phyloP scores from a whole-genome alignment of 2,329 filamentous ascomycete species.

The Fusarium kyushuense region DNA sequence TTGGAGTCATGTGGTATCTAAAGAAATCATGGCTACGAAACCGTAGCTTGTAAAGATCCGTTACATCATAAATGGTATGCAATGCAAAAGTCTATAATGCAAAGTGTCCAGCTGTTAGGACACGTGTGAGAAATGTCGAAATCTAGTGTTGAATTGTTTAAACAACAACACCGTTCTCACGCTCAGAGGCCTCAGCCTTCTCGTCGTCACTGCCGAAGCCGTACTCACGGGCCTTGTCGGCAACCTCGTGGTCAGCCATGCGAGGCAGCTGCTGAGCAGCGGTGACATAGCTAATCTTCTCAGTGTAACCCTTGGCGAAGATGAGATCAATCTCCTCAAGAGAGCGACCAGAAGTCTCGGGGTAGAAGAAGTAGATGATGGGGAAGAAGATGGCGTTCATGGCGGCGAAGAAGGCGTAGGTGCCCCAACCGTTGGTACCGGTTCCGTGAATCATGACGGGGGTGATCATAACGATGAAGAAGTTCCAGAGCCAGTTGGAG shows the following conservation, averaged over 20 bases:
- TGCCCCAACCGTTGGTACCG: conserved; percentile 63
- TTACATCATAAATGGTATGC: conserved; percentile 9
- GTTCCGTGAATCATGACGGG: conserved; percentile 74
- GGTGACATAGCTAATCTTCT: conserved; percentile 70
- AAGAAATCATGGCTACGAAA: conserved; percentile 3
- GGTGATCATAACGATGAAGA: conserved; percentile 79
- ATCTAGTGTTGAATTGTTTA: conserved; percentile 5
- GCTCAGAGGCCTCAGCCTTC: conserved; percentile 18
- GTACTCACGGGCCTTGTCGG: conserved; percentile 29
- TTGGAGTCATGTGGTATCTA: conserved; percentile 10
- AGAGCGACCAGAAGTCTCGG: conserved; percentile 55
- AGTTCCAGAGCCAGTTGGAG: conserved; percentile 75
- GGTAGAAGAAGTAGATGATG: conserved; percentile 61
- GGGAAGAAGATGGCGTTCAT: conserved; percentile 64
- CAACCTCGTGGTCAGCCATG: conserved; percentile 30
- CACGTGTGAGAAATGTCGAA: conserved; percentile 6
- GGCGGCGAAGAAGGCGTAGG: conserved; percentile 64
- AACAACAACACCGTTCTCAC: conserved; percentile 26
- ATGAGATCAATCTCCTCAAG: conserved; percentile 41
- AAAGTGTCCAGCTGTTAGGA: too few relatives aligned
- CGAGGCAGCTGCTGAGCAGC: conserved; percentile 67
- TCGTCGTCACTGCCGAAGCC: conserved; percentile 28
- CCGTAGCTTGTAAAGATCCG: conserved; percentile 5
- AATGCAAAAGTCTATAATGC: conserved; percentile 5
- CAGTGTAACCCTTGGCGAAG: conserved; percentile 63